Evolutionary conservation across 2,329 filamentous ascomycete genomes (phyloP), one percentile per base, ranked within the genome.

Genomic region (Scolecobasidium constrictum): DNA sequence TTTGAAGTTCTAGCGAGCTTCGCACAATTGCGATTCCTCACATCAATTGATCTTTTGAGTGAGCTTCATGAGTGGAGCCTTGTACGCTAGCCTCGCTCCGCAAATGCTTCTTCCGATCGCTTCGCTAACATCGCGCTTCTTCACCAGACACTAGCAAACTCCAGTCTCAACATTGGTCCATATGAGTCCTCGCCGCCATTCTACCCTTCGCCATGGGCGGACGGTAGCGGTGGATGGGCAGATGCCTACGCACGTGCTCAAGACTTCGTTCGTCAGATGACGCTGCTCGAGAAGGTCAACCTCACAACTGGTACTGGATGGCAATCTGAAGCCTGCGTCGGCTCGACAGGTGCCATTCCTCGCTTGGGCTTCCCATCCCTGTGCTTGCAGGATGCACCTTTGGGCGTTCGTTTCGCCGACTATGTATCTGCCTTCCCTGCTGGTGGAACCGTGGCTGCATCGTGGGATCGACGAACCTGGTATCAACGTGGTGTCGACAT

Each of bases 251-350:
- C 64, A 16, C 80, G 83, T 60, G 88, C 88, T 1, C 77, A 75
- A 51, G 75, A 71, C 3, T 90, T 94, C 54, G 86, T 95, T 36
- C 82, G 81, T 7, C 78, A 87, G 57, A 65, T 94, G 63, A 94
- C 86, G 1, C 70, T 94, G 26, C 57, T 78, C 9, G 88, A 95
- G 61, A 95, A 94, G 67, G 86, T 96, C 62, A 96, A 96, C 61
- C 61, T 98, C 49, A 96, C 90, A 3, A 95, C 88, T 1, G 90
- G 90, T 60, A 76, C 83, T 49, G 87, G 87, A 75, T 90, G 65
- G 60, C 78, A 51, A 33, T 15, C 17, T n/a, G 42, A 18, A 18
- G 18, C 40, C 20, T 39, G 22, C 15, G 22, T 39, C 21, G 36
- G 35, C 22, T 38, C 13, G 20, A 22, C 26, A 38, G 84, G 84